Evolutionary conservation across 768 basidiomycete genomes (phyloP), one percentile per base, ranked within the genome.

Genomic region (Rhodotorula paludigena): DNA sequence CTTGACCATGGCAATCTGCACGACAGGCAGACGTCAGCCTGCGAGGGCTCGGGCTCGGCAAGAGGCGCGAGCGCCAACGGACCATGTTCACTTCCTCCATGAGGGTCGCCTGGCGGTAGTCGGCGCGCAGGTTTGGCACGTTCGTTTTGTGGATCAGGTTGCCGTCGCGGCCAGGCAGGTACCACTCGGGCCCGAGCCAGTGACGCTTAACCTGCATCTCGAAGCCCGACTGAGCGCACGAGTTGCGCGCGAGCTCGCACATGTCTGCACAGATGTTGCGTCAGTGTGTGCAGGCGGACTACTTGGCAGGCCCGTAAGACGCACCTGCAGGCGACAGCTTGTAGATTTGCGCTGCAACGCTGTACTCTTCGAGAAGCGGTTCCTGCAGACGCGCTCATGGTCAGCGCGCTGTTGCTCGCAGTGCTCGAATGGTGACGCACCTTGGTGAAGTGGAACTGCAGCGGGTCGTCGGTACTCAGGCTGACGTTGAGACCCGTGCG

Each of bases 61-160:
- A 25, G 25, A 14, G 11, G 23, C 30, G 45, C 14, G 20, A 3
- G 42, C 1, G 3, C 5, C 10, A 25, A 38, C 70, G 36, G n/a
- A 75, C 73, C 72, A 76, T 72, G 42, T 66, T 82, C 54, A 96
- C 81, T 77, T 98, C 96, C 62, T 89, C 90, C 61, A 90, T 74
- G 42, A 99, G 81, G 1, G 94, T 97, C 72, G 87, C 85, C 66
- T 92, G 87, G n/a, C 96, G 83, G 78, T 89, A 98, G n/a, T 85
- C 85, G 45, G 98, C 82, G 36, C 96, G 85, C 64, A 87, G 86
- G 74, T 96, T 85, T 3, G 96, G 96, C 10, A 99, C 93, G 73
- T 99, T 98, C n/a, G 96, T 98, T 91, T 96, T 97, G 78, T 96
- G 82, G 65, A 98, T 98, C 74, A 94, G 90, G 77, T 99, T 99